A percentile compares a stretch with the other conserved stretches of the same genome.
Conservation (phyloP, 2,329 filamentous ascomycete species). For the Verticillium albo-atrum region DNA sequence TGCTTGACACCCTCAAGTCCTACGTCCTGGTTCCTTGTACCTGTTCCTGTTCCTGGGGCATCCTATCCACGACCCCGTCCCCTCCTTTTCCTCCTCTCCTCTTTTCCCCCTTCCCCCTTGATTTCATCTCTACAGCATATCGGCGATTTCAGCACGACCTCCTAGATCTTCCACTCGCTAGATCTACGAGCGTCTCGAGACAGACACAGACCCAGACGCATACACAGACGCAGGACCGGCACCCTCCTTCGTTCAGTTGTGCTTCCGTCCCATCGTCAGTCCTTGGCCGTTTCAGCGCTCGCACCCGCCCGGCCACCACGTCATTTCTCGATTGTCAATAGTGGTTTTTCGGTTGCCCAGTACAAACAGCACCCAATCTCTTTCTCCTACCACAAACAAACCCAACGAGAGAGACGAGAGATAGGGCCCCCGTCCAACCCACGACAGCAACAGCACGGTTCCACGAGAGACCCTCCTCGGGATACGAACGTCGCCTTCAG, state of each 20-base stretch:
- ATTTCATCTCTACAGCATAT: background rate
- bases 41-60: background rate
- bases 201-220: background rate
- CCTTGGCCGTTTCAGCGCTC: background rate
- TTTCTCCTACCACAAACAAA: background rate
- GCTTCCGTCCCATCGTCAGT: background rate
- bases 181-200: background rate
- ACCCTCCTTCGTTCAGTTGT: background rate
- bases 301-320: background rate
- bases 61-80: background rate
- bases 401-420: background rate
- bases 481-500: background rate
- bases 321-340: background rate
- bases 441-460: background rate
- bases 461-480: background rate
- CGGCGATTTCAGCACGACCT: background rate
- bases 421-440: background rate
- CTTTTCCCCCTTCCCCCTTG: background rate
- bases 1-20: background rate
- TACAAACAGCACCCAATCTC: background rate
- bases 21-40: background rate
- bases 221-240: background rate
- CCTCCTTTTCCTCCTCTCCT: background rate
- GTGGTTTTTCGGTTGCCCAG: background rate
- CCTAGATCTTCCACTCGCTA: background rate